These are phyloP conservation scores for Ophiostoma tasmaniense DNA, from an alignment of 2,329 filamentous ascomycete species.

Conservation along the genomic window DNA sequence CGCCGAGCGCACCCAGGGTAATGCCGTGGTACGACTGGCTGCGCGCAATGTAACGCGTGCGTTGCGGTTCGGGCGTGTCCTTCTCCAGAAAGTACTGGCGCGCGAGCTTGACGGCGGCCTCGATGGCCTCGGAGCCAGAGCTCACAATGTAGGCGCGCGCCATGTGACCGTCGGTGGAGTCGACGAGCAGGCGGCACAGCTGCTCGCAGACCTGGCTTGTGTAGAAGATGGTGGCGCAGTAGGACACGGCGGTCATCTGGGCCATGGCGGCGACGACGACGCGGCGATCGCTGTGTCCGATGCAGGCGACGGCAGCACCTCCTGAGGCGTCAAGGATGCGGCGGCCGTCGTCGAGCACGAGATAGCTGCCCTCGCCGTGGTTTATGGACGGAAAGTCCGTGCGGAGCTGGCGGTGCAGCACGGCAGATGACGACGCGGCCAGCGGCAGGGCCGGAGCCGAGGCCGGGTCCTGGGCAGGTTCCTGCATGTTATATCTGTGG, in stretches of 20 bases:
- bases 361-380: slow-evolving; percentile 30
- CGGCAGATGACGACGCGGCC: slow-evolving; percentile 22
- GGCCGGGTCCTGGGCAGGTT: background rate
- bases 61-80: slow-evolving; percentile 42
- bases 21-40: slow-evolving; percentile 63
- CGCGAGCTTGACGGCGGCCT: slow-evolving; percentile 56
- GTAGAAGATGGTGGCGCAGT: slow-evolving; percentile 37
- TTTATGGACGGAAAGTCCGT: slow-evolving; percentile 28
- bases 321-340: slow-evolving; percentile 38
- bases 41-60: slow-evolving; percentile 59
- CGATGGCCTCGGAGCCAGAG: slow-evolving; percentile 52
- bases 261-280: slow-evolving; percentile 34
- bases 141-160: slow-evolving; percentile 32
- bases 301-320: slow-evolving; percentile 39
- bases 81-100: slow-evolving; percentile 57
- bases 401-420: slow-evolving; percentile 32
- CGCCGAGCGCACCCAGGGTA: slow-evolving; percentile 57
- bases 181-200: slow-evolving; percentile 31
- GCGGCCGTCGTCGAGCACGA: slow-evolving; percentile 34
- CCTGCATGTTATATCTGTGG: background rate
- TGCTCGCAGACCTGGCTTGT: slow-evolving; percentile 34
- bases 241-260: slow-evolving; percentile 35
- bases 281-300: slow-evolving; percentile 37
- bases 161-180: slow-evolving; percentile 32
- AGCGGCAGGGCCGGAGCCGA: background rate